A percentile compares a stretch with the other conserved stretches of the same genome.
Evolutionary conservation across 2,329 filamentous ascomycete genomes (phyloP).

Genomic region (Ascochyta fabae): DNA sequence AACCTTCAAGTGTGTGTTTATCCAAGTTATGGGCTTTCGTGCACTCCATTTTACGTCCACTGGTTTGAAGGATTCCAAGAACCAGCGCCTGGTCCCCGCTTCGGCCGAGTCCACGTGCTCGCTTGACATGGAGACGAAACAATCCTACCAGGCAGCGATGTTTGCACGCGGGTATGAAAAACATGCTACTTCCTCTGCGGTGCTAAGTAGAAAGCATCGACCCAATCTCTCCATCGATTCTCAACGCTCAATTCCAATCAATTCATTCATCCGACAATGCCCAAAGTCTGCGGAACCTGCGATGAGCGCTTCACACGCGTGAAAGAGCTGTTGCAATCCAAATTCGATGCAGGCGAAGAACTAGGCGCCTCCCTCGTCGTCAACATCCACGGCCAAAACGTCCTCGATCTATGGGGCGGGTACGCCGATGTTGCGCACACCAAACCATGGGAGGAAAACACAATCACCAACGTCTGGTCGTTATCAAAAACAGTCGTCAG

Average conservation of each 20-base stretch:
- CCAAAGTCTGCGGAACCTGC: slow-evolving; percentile 21
- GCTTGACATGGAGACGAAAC: neutral
- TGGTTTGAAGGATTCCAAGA: too few species aligned
- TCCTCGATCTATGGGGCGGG: slow-evolving; percentile 30
- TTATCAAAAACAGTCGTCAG: slow-evolving; percentile 22
- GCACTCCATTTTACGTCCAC: too few species aligned
- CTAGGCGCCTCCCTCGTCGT: slow-evolving; percentile 26
- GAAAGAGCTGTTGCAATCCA: slow-evolving; percentile 16
- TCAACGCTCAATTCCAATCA: too few species aligned
- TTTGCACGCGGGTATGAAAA: neutral
- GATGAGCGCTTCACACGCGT: slow-evolving; percentile 22
- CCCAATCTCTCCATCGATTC: too few species aligned
- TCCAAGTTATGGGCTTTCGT: too few species aligned
- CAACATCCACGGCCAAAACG: slow-evolving; percentile 25
- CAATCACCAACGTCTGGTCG: slow-evolving; percentile 28
- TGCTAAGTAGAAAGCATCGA: too few species aligned
- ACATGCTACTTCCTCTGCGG: too few species aligned
- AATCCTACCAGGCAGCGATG: slow-evolving; percentile 2
- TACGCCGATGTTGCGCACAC: slow-evolving; percentile 18
- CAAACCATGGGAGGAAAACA: slow-evolving; percentile 22
- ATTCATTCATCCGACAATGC: slow-evolving; percentile 6
- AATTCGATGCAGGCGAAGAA: slow-evolving; percentile 20
- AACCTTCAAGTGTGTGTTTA: too few species aligned
- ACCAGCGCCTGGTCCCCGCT: neutral
- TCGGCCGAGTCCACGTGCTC: slow-evolving; percentile 5